These are phyloP conservation scores for Cucurbita moschata DNA, from an alignment of 306 rosid genomes.

Conservation along the genomic window DNA sequence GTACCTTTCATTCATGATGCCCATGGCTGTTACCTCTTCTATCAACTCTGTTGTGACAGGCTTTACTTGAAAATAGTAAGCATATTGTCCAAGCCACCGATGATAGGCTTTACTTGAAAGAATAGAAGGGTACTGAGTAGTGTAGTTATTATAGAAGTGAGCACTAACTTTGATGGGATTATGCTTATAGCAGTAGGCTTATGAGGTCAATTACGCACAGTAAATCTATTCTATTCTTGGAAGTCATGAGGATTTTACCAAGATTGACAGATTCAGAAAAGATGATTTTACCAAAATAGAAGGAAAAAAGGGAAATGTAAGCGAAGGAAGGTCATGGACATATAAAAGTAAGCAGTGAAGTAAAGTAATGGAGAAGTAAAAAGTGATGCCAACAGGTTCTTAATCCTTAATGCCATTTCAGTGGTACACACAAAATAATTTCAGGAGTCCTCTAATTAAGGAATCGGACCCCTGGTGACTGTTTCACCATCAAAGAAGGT, in stretches of 20 bases:
- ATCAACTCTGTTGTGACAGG: constrained; percentile 34
- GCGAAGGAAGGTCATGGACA: neutral
- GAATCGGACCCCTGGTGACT: neutral
- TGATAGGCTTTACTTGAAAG: constrained; percentile 18
- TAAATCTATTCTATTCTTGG: neutral
- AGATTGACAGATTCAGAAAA: neutral
- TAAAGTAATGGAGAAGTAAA: neutral
- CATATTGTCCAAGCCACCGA: constrained; percentile 33
- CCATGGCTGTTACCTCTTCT: neutral
- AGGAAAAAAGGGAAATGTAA: neutral
- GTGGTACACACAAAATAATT: neutral
- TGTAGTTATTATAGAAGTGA: neutral
- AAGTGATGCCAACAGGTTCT: neutral
- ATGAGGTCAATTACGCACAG: neutral
- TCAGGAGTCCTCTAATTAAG: neutral
- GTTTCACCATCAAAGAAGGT: neutral
- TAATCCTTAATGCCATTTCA: neutral
- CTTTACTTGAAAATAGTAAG: constrained; percentile 52
- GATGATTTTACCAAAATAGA: neutral
- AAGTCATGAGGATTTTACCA: neutral
- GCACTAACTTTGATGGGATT: neutral
- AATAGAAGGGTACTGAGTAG: neutral
- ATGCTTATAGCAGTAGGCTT: neutral
- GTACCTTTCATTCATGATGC: neutral
- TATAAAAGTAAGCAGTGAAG: neutral